A percentile compares a stretch with the other conserved stretches of the same genome.
phyloP scores from a whole-genome alignment of 2,329 filamentous ascomycete genomes.

The Cephalotrichum gorgonifer region DNA sequence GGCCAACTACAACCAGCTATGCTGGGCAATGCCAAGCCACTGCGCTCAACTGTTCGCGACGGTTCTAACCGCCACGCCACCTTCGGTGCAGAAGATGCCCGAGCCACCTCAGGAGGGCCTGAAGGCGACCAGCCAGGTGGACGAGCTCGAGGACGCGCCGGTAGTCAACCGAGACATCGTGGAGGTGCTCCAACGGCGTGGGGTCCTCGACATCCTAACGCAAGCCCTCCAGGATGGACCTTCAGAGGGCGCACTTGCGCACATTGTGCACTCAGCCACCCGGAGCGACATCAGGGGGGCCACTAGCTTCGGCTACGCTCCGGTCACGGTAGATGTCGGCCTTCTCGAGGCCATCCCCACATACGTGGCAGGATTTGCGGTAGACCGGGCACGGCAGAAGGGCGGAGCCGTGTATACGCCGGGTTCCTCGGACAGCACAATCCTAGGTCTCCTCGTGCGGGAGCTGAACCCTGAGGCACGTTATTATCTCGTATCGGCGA shows the following conservation, averaged over 20 bases:
- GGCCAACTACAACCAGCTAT: constrained; percentile 75
- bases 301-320: constrained; percentile 55
- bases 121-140: constrained; percentile 60
- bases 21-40: constrained; percentile 69
- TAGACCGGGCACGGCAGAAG: constrained; percentile 46
- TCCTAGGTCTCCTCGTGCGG: constrained; percentile 68
- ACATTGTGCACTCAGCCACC: constrained; percentile 65
- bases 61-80: constrained; percentile 73
- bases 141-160: constrained; percentile 62
- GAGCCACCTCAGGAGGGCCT: constrained; percentile 64
- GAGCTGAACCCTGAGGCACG: constrained; percentile 67
- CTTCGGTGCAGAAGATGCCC: constrained; percentile 55
- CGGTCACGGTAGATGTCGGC: constrained; percentile 56
- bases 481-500: constrained; percentile 74
- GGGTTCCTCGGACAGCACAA: constrained; percentile 46
- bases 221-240: constrained; percentile 50
- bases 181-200: constrained; percentile 39
- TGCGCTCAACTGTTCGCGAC: constrained; percentile 84
- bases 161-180: constrained; percentile 53
- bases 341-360: constrained; percentile 77
- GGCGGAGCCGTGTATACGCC: constrained; percentile 42
- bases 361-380: constrained; percentile 67
- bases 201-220: constrained; percentile 50
- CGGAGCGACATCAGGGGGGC: constrained; percentile 40
- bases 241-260: constrained; percentile 63